These are phyloP conservation scores for Hypomontagnella submonticulosa DNA, from an alignment of 495 filamentous ascomycete species.

Conservation along the genomic window DNA sequence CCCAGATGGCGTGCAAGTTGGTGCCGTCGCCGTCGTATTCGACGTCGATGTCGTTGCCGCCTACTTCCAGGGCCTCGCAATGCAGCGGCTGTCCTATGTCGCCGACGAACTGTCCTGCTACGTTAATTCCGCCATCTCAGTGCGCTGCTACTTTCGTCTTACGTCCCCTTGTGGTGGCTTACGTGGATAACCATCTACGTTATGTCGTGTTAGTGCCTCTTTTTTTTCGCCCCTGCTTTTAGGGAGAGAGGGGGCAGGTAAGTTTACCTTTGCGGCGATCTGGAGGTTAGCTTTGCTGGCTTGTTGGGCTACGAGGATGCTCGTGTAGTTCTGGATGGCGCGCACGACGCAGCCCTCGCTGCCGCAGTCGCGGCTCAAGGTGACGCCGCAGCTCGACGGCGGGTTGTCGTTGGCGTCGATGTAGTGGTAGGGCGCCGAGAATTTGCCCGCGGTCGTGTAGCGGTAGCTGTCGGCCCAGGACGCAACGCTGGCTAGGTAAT, in stretches of 20 bases:
- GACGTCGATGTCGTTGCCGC: slow-evolving; percentile 71
- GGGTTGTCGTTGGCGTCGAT: slow-evolving; percentile 74
- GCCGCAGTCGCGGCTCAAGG: slow-evolving; percentile 68
- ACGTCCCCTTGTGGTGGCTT: slow-evolving; percentile 29
- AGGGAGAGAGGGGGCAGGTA: no score
- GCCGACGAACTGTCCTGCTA: slow-evolving; percentile 60
- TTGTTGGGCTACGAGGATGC: slow-evolving; percentile 39
- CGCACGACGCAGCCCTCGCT: slow-evolving; percentile 66
- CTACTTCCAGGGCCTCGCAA: slow-evolving; percentile 65
- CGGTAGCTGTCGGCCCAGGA: slow-evolving; percentile 72
- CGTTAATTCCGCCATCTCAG: slow-evolving; percentile 10
- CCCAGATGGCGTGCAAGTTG: slow-evolving; percentile 74
- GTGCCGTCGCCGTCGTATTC: slow-evolving; percentile 62
- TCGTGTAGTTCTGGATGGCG: slow-evolving; percentile 70
- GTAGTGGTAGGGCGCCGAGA: slow-evolving; percentile 66
- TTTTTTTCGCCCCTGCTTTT: background rate
- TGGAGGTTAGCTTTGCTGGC: slow-evolving; percentile 35
- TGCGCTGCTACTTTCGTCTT: background rate
- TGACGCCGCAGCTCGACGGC: slow-evolving; percentile 66
- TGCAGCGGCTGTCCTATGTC: slow-evolving; percentile 74
- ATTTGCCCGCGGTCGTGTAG: slow-evolving; percentile 63
- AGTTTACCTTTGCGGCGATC: slow-evolving; percentile 44
- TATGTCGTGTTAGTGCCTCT: slow-evolving; percentile 6
- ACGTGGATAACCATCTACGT: slow-evolving; percentile 66
- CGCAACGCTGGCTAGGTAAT: slow-evolving; percentile 68